Evolutionary conservation across 2,329 filamentous ascomycete species (phyloP).

Genomic region (Aureobasidium sp.): DNA sequence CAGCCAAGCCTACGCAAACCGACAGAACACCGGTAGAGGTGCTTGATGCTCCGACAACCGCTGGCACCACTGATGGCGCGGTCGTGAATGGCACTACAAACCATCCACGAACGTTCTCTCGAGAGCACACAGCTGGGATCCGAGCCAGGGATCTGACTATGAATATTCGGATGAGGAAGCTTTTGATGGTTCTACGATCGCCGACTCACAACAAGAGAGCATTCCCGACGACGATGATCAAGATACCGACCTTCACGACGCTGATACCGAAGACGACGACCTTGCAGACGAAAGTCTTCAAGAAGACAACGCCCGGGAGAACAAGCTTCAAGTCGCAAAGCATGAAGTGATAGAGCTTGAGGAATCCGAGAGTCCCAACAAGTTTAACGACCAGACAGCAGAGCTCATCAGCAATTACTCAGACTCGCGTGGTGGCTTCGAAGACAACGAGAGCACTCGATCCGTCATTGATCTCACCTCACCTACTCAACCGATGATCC

Average conservation of each 20-base stretch:
- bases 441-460: background rate
- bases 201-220: background rate
- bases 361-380: no score
- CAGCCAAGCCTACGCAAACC: background rate
- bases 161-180: background rate
- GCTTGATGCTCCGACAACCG: no score
- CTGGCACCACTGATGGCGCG: no score
- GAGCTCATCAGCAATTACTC: no score
- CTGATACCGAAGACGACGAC: no score
- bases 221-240: background rate
- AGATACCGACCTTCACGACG: background rate
- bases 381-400: background rate
- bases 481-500: background rate
- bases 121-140: background rate
- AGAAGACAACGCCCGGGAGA: no score
- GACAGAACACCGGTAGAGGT: no score
- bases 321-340: no score
- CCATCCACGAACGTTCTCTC: background rate
- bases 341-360: no score
- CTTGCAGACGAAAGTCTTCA: no score
- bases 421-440: background rate
- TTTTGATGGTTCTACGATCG: rapidly evolving
- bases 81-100: no score
- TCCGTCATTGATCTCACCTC: background rate
- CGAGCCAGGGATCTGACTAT: background rate